Conservation (phyloP, 495 filamentous ascomycete species). For the Penicillium goetzii region DNA sequence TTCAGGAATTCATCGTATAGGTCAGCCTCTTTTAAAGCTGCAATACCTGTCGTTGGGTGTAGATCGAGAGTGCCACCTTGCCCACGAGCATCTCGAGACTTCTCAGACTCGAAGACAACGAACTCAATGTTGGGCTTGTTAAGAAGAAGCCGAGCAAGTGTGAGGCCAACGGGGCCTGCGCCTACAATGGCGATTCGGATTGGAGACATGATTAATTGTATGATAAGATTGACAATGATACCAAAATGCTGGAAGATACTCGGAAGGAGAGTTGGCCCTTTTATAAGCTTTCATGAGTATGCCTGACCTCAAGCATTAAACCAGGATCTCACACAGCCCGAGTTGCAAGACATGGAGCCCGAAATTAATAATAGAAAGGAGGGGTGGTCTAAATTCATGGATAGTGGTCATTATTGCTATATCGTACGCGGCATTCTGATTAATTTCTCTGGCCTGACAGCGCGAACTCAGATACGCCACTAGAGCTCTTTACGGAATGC, state of each 20-base stretch:
- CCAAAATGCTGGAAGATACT: not conserved
- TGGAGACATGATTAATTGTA: constrained; percentile 2
- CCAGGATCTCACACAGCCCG: not conserved
- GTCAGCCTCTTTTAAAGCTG: constrained; percentile 53
- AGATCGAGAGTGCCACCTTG: constrained; percentile 63
- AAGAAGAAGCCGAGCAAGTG: constrained; percentile 58
- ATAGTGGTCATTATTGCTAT: not conserved
- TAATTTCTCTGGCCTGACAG: not conserved
- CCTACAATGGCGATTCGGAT: constrained; percentile 47
- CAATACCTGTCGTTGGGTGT: constrained; percentile 53
- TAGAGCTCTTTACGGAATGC: not conserved
- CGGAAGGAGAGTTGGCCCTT: not conserved
- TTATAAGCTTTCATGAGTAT: not conserved
- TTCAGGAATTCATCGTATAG: constrained; percentile 54
- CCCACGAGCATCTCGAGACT: constrained; percentile 29
- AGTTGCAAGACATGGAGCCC: not conserved
- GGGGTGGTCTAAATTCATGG: not conserved
- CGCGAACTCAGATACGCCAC: not conserved
- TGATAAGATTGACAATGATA: not conserved
- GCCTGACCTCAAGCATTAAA: not conserved
- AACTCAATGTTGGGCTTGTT: constrained; percentile 33
- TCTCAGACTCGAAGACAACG: constrained; percentile 55
- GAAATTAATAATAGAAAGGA: not conserved
- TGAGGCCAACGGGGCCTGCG: constrained; percentile 54
- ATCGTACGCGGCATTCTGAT: not conserved